Percentiles rank a stretch among this genome's conserved stretches.
phyloP scores from a whole-genome alignment of 768 basidiomycete species.

The Suillus plorans region DNA sequence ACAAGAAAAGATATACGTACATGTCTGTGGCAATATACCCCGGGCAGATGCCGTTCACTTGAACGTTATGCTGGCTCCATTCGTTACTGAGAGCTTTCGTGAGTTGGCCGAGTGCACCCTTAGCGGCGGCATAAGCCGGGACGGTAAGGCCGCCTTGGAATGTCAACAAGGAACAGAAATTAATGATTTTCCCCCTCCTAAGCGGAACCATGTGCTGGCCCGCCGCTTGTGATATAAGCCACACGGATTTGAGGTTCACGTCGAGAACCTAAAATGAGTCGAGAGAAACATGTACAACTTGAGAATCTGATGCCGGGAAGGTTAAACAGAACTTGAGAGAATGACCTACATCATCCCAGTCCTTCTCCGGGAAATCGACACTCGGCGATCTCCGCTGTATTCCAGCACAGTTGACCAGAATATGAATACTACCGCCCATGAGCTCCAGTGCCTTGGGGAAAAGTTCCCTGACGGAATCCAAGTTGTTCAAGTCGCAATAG shows the following conservation, averaged over 20 bases:
- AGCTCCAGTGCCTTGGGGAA: slow-evolving; percentile 47
- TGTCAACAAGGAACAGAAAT: slow-evolving; percentile 55
- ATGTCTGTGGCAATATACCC: slow-evolving; percentile 91
- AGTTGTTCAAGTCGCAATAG: slow-evolving; percentile 56
- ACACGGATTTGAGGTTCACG: slow-evolving; percentile 86
- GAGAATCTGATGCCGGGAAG: slow-evolving; percentile 11
- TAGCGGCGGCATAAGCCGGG: slow-evolving; percentile 90
- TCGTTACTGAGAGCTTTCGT: slow-evolving; percentile 93
- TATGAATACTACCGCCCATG: slow-evolving; percentile 54
- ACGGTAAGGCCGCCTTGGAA: slow-evolving; percentile 66
- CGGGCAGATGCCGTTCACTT: slow-evolving; percentile 86
- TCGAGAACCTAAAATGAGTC: slow-evolving; percentile 61
- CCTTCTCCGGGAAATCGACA: slow-evolving; percentile 62
- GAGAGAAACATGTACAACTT: slow-evolving; percentile 10
- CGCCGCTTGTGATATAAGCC: slow-evolving; percentile 83
- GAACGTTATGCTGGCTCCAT: slow-evolving; percentile 86
- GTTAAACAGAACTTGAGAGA: slow-evolving; percentile 29
- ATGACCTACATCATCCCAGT: slow-evolving; percentile 68
- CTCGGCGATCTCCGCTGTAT: slow-evolving; percentile 60
- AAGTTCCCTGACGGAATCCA: slow-evolving; percentile 47
- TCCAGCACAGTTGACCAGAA: slow-evolving; percentile 71
- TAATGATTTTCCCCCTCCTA: slow-evolving; percentile 70
- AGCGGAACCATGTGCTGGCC: slow-evolving; percentile 85
- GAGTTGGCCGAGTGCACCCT: slow-evolving; percentile 81
- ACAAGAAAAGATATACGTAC: slow-evolving; percentile 41